These are phyloP conservation scores for Saccharomyces uvarum DNA, from an alignment of 1,139 yeast genomes.

Conservation along the genomic window DNA sequence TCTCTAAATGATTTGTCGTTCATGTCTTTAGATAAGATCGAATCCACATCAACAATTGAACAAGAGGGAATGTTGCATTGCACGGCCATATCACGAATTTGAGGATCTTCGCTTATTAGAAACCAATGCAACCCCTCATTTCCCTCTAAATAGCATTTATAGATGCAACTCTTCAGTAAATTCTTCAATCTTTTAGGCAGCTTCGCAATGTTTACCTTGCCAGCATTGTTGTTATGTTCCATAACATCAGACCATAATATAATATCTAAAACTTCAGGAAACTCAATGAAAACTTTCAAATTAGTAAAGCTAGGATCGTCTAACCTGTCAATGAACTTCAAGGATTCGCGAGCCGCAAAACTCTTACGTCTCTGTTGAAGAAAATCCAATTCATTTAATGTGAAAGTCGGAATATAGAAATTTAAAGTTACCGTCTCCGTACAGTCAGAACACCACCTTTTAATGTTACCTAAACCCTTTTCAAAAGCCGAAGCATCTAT, in stretches of 20 bases:
- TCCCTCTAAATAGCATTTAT: conserved; percentile 23
- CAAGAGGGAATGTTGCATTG: conserved; percentile 25
- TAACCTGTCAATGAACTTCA: conserved; percentile 25
- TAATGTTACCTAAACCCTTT: conserved; percentile 30
- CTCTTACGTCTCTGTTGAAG: conserved; percentile 22
- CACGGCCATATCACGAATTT: conserved; percentile 21
- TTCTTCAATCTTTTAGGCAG: conserved; percentile 26
- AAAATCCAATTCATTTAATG: conserved; percentile 28
- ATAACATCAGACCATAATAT: conserved; percentile 26
- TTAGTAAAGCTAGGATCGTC: conserved; percentile 6
- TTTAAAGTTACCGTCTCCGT: conserved; percentile 14
- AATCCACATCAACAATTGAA: conserved; percentile 28
- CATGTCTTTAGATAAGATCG: conserved; percentile 22
- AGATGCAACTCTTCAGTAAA: conserved; percentile 27
- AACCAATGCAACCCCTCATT: conserved; percentile 24
- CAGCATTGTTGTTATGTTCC: conserved; percentile 12
- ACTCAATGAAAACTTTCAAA: conserved; percentile 24
- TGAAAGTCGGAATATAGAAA: conserved; percentile 27
- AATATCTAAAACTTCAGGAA: conserved; percentile 25
- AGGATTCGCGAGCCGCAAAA: conserved; percentile 25
- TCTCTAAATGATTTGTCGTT: conserved; percentile 21
- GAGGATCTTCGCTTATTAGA: conserved; percentile 27
- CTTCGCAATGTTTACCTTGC: conserved; percentile 8
- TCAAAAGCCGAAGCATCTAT: conserved; percentile 30
- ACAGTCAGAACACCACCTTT: conserved; percentile 21